These are phyloP conservation scores for Cucurbitaria berberidis DNA, from an alignment of 2,329 filamentous ascomycete species.

Conservation along the genomic window DNA sequence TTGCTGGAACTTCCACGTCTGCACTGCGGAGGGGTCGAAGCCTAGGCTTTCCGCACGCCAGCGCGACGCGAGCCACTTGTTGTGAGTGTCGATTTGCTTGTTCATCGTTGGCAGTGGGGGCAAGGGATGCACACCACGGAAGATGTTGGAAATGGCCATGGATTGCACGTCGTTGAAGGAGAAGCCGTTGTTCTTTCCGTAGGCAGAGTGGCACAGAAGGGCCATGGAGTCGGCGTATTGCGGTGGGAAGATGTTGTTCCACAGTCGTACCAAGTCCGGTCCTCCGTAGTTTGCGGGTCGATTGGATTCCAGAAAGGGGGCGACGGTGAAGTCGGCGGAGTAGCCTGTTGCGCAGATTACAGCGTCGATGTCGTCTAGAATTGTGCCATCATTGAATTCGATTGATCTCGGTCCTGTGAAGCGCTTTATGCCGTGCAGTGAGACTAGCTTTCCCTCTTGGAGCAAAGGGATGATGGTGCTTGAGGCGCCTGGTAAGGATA, in stretches of 20 bases:
- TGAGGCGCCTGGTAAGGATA: constrained; percentile 38
- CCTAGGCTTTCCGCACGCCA: constrained; percentile 16
- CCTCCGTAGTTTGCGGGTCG: constrained; percentile 35
- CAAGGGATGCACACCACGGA: constrained; percentile 14
- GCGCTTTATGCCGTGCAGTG: constrained; percentile 27
- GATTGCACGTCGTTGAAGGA: constrained; percentile 23
- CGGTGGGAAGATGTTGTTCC: constrained; percentile 23
- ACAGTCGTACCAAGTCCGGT: constrained; percentile 22
- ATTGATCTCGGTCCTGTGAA: constrained; percentile 32
- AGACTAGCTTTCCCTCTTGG: constrained; percentile 33
- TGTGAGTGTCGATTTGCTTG: constrained; percentile 10
- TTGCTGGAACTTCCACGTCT: constrained; percentile 25
- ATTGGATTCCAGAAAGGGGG: constrained; percentile 27
- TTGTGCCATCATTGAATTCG: constrained; percentile 38
- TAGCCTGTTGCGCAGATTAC: constrained; percentile 50
- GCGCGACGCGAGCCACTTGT: constrained; percentile 16
- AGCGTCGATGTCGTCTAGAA: constrained; percentile 40
- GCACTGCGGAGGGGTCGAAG: constrained; percentile 27
- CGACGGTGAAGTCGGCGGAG: constrained; percentile 30
- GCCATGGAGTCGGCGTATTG: constrained; percentile 19
- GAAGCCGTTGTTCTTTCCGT: constrained; percentile 25
- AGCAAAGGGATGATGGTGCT: constrained; percentile 38
- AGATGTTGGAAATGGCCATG: constrained; percentile 23
- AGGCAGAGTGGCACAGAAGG: constrained; percentile 19
- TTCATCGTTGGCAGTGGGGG: constrained; percentile 13